Evolutionary conservation across 1,139 yeast genomes (phyloP), one percentile per base, ranked within the genome.

Genomic region (Saccharomyces hybrid): DNA sequence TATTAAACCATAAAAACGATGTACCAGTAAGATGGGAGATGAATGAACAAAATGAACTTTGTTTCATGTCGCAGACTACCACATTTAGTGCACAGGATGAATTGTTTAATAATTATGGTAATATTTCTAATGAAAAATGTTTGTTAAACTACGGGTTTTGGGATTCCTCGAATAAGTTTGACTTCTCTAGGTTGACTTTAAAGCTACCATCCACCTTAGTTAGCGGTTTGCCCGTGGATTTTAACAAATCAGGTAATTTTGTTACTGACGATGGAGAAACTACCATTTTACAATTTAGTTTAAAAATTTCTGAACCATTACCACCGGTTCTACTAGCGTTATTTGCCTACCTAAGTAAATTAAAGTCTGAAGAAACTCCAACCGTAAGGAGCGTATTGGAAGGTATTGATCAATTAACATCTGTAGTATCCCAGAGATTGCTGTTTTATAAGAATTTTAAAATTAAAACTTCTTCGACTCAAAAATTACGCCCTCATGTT

Each of bases 31-130:
- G 76, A 32, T 90, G 97, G 97, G 70, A 66, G 44, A 38, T 38
- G 44, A 38, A 38, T 16, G 44, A 38, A 38, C 13, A 38, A 5
- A 38, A 38, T 19, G 44, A 38, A 19, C 44, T 38, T 26, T 38
- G 44, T 19, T 38, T 38, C 13, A 38, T 19, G 44, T 38, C 44
- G 6, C 44, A 38, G 9, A 19, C 44, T 9, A 7, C 25, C 13
- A 5, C 13, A 11, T 38, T 38, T 38, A 38, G 25, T 11, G 44
- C 44, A 6, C 23, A 81, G 0, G 69, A 70, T 9, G 84, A 88
- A 62, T 62, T 89, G 1, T 86, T 71, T 70, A 90, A 90, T 65
- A 90, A 89, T 67, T 90, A 90, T 66, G 97, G 97, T 2, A 81
- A 85, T 56, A 89, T 88, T 67, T 85, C 93, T 1, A 89, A 88